Base-by-base conservation (phyloP, 805 yeast genomes). In the Pichia paraexigua region DNA sequence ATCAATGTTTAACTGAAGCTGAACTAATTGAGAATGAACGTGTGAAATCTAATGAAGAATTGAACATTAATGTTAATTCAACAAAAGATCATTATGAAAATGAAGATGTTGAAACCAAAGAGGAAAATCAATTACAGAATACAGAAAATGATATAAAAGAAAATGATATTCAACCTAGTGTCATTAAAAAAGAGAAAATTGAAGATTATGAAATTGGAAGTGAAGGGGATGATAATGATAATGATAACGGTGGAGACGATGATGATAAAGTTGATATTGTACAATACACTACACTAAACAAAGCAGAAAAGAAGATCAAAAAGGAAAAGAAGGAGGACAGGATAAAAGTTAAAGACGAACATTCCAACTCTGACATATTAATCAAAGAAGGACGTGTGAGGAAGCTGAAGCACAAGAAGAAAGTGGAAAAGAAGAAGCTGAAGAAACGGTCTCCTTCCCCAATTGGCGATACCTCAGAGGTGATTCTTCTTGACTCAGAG, bases 1-100 rank as follows among this genome's bases (percentile, higher is more conserved):
- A 61, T 17, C 63, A 60, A 28, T 65, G 68, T 47, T 51, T 62
- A 2, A 51, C 39, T 5, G 54, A 42, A 18, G 61, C 51, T 4
- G 47, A 48, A 25, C 50, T 11, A 56, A 48, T 27, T 30, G 13
- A 28, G 20, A 32, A 44, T 15, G 41, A 27, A 20, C 15, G 17
- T 56, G 44, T 45, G 47, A 48, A 47, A 42, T 45, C 25, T 43
- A 41, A 45, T 30, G 47, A 15, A 57, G 56, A 55, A 2, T 56
- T 21, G 17, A 44, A 45, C 12, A 27, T 18, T 27, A 30, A 30
- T 30, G 17, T 30, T 4, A 30, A 3, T 30, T 13, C 10, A 13
- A 13, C 7, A 17, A 20, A 17, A 11, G 12, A 35, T 3, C 4
- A 35, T 11, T 17, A n/a, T 4, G 22, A 28, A 32, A 18, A 20